These are phyloP conservation scores for Fusarium pseudocircinatum DNA, from an alignment of 2,329 filamentous ascomycete genomes.

Conservation along the genomic window DNA sequence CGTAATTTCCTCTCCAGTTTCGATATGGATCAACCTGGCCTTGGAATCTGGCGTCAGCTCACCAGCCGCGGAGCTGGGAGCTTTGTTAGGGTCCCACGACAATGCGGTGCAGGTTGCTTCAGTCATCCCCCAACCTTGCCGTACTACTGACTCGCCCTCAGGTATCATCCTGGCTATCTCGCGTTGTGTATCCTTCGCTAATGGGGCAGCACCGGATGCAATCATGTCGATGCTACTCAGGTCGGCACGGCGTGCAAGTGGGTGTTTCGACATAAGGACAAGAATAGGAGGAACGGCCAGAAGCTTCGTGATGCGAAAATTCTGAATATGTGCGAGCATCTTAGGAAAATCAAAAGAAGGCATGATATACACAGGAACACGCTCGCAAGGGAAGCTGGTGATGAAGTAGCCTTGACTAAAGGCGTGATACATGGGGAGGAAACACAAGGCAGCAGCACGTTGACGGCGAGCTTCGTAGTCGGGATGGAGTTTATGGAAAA, in stretches of 20 bases:
- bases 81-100: constrained; percentile 72
- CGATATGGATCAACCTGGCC: constrained; percentile 71
- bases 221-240: constrained; percentile 70
- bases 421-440: constrained; percentile 81
- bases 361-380: constrained; percentile 82
- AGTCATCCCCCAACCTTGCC: constrained; percentile 90
- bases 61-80: constrained; percentile 40
- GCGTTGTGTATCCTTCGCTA: constrained; percentile 61
- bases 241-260: constrained; percentile 71
- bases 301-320: constrained; percentile 73
- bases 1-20: constrained; percentile 62
- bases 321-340: constrained; percentile 74
- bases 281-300: constrained; percentile 79
- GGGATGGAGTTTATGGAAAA: constrained; percentile 54
- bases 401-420: constrained; percentile 78
- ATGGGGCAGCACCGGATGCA: constrained; percentile 75
- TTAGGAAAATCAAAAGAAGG: constrained; percentile 77
- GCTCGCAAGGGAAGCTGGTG: constrained; percentile 64
- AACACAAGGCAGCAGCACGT: constrained; percentile 64
- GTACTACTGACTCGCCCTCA: constrained; percentile 47
- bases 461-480: constrained; percentile 56
- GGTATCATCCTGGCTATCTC: constrained; percentile 62
- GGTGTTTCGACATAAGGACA: constrained; percentile 77
- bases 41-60: constrained; percentile 55
- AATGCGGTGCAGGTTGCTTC: constrained; percentile 79